phyloP scores from a whole-genome alignment of 116 monocot genomes.

The Cymodocea nodosa region DNA sequence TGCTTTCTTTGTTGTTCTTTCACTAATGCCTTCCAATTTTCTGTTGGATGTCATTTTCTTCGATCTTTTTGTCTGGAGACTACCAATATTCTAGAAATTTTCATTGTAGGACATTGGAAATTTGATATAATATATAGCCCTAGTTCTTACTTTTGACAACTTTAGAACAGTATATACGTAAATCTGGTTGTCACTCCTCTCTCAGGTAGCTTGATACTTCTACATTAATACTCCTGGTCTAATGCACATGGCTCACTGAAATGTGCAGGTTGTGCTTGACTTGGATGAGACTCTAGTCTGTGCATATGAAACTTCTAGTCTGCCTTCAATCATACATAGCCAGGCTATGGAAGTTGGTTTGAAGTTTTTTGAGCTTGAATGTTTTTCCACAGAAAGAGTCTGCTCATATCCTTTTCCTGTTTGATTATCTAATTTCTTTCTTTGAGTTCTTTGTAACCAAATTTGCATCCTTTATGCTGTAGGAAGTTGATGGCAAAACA shows the following conservation, averaged over 20 bases:
- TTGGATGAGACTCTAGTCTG: slow-evolving; percentile 97
- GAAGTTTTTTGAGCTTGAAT: slow-evolving; percentile 87
- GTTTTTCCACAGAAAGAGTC: slow-evolving; percentile 66
- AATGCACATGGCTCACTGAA: background rate
- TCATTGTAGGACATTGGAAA: too few relatives aligned
- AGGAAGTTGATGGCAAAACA: slow-evolving; percentile 73
- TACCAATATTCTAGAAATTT: too few relatives aligned
- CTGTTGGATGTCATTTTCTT: too few relatives aligned
- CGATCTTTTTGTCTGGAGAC: too few relatives aligned
- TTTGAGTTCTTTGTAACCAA: background rate
- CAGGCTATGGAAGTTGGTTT: slow-evolving; percentile 91
- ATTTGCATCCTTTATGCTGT: slow-evolving; percentile 5
- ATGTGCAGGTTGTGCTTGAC: slow-evolving; percentile 83
- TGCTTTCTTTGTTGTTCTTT: too few relatives aligned
- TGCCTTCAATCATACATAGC: slow-evolving; percentile 49
- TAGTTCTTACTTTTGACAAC: too few relatives aligned
- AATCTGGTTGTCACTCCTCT: background rate
- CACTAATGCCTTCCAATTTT: too few relatives aligned
- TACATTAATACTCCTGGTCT: background rate
- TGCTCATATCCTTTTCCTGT: background rate
- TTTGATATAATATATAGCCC: too few relatives aligned
- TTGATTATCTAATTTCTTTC: background rate
- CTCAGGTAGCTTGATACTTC: background rate
- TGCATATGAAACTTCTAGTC: slow-evolving; percentile 86
- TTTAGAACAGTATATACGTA: too few relatives aligned